Evolutionary conservation across 805 yeast species (phyloP).

Genomic region (Pichia kluyveri): DNA sequence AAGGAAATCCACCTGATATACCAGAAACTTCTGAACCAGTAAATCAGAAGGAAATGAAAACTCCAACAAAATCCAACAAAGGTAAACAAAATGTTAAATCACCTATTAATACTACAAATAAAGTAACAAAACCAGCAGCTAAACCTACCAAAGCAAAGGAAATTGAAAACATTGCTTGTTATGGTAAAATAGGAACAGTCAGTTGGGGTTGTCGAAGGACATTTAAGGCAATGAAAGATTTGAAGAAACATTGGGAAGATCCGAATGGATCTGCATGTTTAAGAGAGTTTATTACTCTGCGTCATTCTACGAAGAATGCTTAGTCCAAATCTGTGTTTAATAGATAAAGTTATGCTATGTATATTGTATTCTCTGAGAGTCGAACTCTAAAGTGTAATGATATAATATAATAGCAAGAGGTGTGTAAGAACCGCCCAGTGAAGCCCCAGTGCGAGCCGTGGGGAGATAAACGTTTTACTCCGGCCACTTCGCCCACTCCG

Average conservation of each 20-base stretch:
- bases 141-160: neutral
- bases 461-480: too few species aligned
- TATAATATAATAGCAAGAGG: too few species aligned
- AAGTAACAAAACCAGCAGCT: neutral
- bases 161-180: neutral
- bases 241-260: constrained; percentile 9
- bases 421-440: too few species aligned
- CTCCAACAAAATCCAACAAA: neutral
- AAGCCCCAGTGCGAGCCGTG: too few species aligned
- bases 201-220: constrained; percentile 7
- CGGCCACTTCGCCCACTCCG: too few species aligned
- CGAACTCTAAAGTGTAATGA: too few species aligned
- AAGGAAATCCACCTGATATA: neutral
- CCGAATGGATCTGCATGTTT: constrained; percentile 1
- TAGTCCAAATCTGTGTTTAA: too few species aligned
- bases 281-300: neutral
- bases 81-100: neutral
- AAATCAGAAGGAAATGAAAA: neutral
- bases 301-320: neutral
- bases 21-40: neutral
- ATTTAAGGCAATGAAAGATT: neutral
- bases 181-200: neutral
- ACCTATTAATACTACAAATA: neutral
- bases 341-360: too few species aligned
- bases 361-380: too few species aligned